A percentile compares a stretch with the other conserved stretches of the same genome.
Conservation (phyloP, 257 asterid genomes). For the Craterostigma plantagineum region DNA sequence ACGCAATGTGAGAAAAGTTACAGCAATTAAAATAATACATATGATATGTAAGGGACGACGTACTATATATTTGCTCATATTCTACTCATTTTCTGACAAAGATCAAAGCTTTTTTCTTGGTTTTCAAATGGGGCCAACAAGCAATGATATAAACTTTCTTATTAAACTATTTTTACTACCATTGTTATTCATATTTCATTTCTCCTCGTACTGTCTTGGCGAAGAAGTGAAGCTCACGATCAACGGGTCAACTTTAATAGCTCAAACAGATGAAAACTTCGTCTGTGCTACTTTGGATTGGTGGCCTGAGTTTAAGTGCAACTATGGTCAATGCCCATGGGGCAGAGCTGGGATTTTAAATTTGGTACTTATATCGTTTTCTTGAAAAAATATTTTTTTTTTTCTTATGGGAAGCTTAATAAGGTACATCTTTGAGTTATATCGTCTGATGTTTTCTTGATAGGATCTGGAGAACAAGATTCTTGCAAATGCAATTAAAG, state of each 20-base stretch:
- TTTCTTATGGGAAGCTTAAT: background rate
- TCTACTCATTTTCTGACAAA: constrained; percentile 13
- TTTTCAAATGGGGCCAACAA: no score
- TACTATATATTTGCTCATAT: constrained; percentile 5
- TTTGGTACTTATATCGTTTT: constrained; percentile 31
- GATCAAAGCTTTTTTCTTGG: background rate
- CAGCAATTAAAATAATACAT: constrained; percentile 3
- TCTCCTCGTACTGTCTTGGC: constrained; percentile 13
- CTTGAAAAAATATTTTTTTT: background rate
- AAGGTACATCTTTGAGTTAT: background rate
- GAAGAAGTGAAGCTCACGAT: constrained; percentile 30
- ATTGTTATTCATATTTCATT: no score
- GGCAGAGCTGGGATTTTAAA: constrained; percentile 41
- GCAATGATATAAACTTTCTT: no score
- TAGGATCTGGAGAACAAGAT: constrained; percentile 52
- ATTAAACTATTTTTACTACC: no score
- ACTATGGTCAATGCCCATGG: constrained; percentile 64
- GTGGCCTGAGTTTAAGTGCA: constrained; percentile 67
- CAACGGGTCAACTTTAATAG: constrained; percentile 26
- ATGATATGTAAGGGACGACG: no score
- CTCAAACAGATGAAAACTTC: constrained; percentile 43
- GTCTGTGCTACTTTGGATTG: constrained; percentile 69
- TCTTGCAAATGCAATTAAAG: constrained; percentile 50
- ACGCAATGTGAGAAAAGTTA: no score
- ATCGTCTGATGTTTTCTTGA: constrained; percentile 1